A percentile compares a stretch with the other conserved stretches of the same genome.
Conservation (phyloP, 352 stramenopile genomes). For the Pythium folliculosum region DNA sequence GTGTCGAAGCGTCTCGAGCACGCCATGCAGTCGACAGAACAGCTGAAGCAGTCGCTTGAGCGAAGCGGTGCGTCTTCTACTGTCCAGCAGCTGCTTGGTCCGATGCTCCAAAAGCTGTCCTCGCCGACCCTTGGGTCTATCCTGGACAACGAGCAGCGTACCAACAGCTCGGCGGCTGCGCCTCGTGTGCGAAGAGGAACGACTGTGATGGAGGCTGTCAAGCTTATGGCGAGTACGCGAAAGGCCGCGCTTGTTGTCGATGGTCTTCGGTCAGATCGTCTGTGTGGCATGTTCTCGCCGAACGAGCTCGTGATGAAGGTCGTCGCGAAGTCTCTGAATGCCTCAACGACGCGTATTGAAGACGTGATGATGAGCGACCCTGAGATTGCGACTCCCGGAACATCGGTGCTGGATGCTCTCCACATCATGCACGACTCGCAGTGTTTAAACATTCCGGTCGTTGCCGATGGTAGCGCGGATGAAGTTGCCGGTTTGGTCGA, state of each 20-base stretch:
- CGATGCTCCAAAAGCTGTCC: constrained; percentile 84
- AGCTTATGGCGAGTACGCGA: constrained; percentile 73
- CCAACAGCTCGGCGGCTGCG: constrained; percentile 42
- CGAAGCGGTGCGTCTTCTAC: constrained; percentile 73
- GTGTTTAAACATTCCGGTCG: constrained; percentile 78
- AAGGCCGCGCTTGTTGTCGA: constrained; percentile 96
- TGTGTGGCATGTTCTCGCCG: constrained; percentile 96
- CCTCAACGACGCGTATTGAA: constrained; percentile 87
- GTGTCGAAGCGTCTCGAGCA: constrained; percentile 96
- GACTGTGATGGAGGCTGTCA: constrained; percentile 72
- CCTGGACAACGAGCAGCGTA: constrained; percentile 71
- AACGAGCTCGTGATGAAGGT: constrained; percentile 97
- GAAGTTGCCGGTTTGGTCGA: constrained; percentile 80
- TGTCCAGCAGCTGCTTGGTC: constrained; percentile 72
- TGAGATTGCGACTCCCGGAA: constrained; percentile 66
- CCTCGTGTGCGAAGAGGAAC: constrained; percentile 86
- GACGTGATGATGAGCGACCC: constrained; percentile 91
- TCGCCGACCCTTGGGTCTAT: constrained; percentile 85
- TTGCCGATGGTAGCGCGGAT: constrained; percentile 62
- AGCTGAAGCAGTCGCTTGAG: constrained; percentile 82
- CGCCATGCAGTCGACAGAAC: constrained; percentile 78
- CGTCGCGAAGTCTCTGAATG: constrained; percentile 91
- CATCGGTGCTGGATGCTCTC: constrained; percentile 80
- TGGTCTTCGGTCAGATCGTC: constrained; percentile 72
- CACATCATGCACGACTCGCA: constrained; percentile 90